Conservation (phyloP, 352 stramenopile genomes). For the Phytophthora syringae region DNA sequence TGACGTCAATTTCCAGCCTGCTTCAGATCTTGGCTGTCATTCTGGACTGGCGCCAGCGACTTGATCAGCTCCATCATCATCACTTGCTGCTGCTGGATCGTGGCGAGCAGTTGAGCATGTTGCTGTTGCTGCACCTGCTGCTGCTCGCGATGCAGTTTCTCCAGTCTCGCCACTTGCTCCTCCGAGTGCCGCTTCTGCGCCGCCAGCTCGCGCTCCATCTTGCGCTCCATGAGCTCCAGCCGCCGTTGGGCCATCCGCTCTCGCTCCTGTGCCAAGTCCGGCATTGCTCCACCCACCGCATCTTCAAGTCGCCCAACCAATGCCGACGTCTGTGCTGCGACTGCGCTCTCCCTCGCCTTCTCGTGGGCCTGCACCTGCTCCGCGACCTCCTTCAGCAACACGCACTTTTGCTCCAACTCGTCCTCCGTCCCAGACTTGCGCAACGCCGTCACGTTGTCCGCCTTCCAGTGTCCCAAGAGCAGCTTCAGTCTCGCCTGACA, state of each 20-base stretch:
- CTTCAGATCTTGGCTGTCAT: too few species aligned
- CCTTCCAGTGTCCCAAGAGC: conserved; percentile 28
- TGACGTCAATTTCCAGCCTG: too few species aligned
- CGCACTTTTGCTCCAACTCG: conserved; percentile 29
- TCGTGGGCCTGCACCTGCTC: neutral
- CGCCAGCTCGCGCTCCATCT: conserved; percentile 35
- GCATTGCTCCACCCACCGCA: neutral
- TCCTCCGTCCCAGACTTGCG: conserved; percentile 34
- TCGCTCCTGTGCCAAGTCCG: conserved; percentile 5
- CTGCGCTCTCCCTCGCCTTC: neutral
- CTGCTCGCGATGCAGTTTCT: conserved; percentile 32
- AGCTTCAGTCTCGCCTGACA: conserved; percentile 32
- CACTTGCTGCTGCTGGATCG: conserved; percentile 37
- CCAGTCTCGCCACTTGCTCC: conserved; percentile 31
- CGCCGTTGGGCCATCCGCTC: conserved; percentile 27
- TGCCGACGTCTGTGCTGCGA: neutral
- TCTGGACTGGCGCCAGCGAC: conserved; percentile 4
- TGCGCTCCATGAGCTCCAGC: conserved; percentile 33
- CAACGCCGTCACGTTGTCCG: conserved; percentile 28
- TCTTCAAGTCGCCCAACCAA: neutral
- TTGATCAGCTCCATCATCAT: conserved; percentile 42
- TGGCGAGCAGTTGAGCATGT: conserved; percentile 28
- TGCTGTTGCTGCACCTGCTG: conserved; percentile 31
- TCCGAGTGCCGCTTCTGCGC: conserved; percentile 33
- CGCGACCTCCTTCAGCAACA: conserved; percentile 24